Evolutionary conservation across 345 rosid genomes (phyloP).

Genomic region (Schrenkiella parvula): DNA sequence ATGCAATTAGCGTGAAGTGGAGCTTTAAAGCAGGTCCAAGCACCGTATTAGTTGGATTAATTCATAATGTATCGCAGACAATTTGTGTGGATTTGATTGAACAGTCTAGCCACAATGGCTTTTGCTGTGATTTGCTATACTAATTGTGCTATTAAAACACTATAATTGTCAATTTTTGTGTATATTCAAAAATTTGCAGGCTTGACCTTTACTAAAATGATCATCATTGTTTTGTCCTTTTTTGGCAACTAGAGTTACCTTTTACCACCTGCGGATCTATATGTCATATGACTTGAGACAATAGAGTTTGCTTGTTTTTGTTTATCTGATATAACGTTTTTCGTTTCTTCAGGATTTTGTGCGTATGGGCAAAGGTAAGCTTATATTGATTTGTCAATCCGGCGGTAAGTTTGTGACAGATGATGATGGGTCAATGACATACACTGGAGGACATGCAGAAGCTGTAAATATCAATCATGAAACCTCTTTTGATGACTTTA

Average conservation of each 20-base stretch:
- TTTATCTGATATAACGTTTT: neutral
- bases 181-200: neutral
- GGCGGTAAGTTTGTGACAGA: constrained; percentile 69
- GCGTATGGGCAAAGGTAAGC: constrained; percentile 76
- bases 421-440: constrained; percentile 64
- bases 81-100: neutral
- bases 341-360: constrained; percentile 7
- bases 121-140: neutral
- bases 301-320: neutral
- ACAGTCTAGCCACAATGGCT: neutral
- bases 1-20: neutral
- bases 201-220: neutral
- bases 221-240: neutral
- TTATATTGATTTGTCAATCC: constrained; percentile 78
- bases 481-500: constrained; percentile 62
- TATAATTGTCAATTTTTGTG: neutral
- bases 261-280: neutral
- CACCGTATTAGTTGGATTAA: no score
- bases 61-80: neutral
- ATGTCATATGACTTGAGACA: neutral
- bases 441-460: constrained; percentile 83
- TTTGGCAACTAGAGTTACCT: neutral
- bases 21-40: neutral
- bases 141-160: neutral
- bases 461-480: constrained; percentile 68